Base-by-base conservation (phyloP, 2,329 filamentous ascomycete genomes). In the Diaporthe australafricana region DNA sequence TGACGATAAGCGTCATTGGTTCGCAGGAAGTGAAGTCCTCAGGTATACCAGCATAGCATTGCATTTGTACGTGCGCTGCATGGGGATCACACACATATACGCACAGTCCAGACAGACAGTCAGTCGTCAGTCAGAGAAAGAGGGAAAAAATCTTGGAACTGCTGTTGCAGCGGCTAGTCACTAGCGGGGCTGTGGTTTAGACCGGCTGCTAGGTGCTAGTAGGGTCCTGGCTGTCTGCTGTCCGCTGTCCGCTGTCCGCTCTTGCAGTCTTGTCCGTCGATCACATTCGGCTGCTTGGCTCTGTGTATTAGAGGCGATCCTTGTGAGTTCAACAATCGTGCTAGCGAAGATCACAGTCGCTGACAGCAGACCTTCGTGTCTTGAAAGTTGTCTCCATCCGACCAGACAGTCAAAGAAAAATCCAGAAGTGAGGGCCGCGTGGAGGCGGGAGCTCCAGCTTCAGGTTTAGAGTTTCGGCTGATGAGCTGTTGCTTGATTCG, bases 131-230 rank as follows among this genome's bases (percentile, higher is more conserved):
- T n/a, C n/a, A n/a, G n/a, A n/a, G n/a, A n/a, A n/a, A n/a, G n/a
- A n/a, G 9, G 50, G 40, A 65, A 50, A 50, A 65, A 50, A 50
- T 50, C 45, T 50, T 50, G 42, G 42, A 65, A 65, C 47, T 65
- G 60, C 60, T 65, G 60, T 65, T 65, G 30, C 45, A 65, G 60
- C 60, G 60, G 60, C 60, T 65, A 65, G 30, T 20, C n/a, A 27
- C 60, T 65, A 65, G 60, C 60, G 60, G 42, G 60, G 60, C 60
- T 63, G 53, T 56, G 53, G 14, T 14, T n/a, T n/a, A n/a, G n/a
- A n/a, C 32, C 32, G n/a, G n/a, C n/a, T 40, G 42, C 35, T 47
- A 17, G 20, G 27, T 48, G 57, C 38, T 40, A 40, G 11, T 9
- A 35, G 32, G 32, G 32, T 35, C 32, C 32, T 35, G 32, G 32